These are phyloP conservation scores for Paspalum vaginatum DNA, from an alignment of 176 grass and related monocot species.

Conservation along the genomic window DNA sequence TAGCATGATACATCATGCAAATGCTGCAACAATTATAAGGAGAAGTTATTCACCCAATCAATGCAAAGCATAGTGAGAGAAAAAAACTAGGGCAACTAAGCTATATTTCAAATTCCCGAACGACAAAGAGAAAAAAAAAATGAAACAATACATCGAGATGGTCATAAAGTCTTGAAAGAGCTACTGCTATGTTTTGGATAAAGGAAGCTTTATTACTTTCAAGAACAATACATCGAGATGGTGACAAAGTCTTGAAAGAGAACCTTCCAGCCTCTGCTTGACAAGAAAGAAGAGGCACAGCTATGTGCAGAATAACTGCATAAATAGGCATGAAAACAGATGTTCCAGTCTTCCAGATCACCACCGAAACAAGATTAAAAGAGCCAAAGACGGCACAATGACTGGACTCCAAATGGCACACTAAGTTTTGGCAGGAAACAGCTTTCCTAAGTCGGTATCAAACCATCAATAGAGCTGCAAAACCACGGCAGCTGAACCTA, in stretches of 20 bases:
- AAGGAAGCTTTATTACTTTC: no score
- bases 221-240: no score
- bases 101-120: background rate
- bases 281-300: background rate
- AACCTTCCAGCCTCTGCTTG: no score
- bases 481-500: background rate
- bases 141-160: no score
- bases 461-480: background rate
- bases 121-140: no score
- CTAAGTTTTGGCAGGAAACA: background rate
- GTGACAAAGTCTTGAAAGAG: no score
- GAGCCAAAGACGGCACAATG: background rate
- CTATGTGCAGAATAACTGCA: background rate
- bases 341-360: background rate
- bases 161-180: no score
- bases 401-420: background rate
- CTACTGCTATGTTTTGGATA: no score
- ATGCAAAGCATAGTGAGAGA: background rate
- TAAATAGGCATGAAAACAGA: background rate
- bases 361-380: background rate
- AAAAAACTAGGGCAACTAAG: background rate
- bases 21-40: slow-evolving; percentile 57
- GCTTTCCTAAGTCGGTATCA: background rate
- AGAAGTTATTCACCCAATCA: slow-evolving; percentile 12
- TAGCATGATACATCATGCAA: slow-evolving; percentile 76